Evolutionary conservation across 306 rosid species (phyloP).

Genomic region (Begonia fuchsioides): DNA sequence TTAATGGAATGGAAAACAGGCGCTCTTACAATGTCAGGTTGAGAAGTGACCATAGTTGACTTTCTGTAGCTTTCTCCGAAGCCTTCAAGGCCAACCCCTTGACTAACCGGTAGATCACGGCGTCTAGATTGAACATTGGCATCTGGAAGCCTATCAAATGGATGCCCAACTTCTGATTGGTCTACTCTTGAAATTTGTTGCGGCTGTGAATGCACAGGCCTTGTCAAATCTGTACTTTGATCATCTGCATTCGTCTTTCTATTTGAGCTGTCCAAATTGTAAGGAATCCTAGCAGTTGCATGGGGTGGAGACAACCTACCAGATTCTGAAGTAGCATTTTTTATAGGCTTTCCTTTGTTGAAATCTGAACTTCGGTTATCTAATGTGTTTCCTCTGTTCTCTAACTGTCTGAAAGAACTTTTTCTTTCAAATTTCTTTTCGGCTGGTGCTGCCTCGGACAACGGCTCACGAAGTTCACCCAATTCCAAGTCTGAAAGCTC

Average conservation of each 20-base stretch:
- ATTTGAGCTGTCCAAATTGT: conserved; percentile 37
- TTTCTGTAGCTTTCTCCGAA: no score
- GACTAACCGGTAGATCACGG: conserved; percentile 2
- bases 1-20: conserved; percentile 22
- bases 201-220: conserved; percentile 38
- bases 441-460: conserved; percentile 42
- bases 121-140: conserved; percentile 21
- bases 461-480: conserved; percentile 90
- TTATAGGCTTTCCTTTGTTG: conserved; percentile 34
- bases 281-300: conserved; percentile 27
- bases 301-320: conserved; percentile 44
- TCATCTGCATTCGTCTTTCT: conserved; percentile 42
- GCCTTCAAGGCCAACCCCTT: conserved; percentile 18
- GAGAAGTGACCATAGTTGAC: no score
- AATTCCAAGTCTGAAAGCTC: conserved; percentile 85
- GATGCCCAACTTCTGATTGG: conserved; percentile 19
- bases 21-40: conserved; percentile 23
- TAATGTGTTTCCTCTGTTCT: conserved; percentile 27
- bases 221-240: conserved; percentile 46
- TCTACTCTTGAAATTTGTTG: conserved; percentile 39
- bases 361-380: conserved; percentile 49
- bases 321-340: conserved; percentile 34
- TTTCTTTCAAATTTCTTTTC: conserved; percentile 66
- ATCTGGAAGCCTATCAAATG: conserved; percentile 33
- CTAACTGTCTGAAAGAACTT: conserved; percentile 54